Base-by-base conservation (phyloP, 1,139 yeast species). In the Geotrichum bryndzae region DNA sequence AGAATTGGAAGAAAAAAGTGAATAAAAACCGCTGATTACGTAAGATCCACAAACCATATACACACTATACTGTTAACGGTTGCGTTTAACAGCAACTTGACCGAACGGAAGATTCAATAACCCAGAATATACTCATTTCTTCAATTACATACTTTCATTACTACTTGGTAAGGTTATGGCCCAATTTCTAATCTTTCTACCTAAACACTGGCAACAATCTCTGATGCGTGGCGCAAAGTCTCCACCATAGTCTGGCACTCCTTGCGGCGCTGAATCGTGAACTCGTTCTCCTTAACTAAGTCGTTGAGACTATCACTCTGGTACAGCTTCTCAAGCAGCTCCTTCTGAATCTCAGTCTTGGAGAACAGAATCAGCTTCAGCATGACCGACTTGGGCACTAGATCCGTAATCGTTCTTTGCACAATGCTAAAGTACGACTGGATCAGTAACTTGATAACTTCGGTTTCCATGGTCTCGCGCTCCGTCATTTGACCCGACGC, bases 401-500 rank as follows among this genome's bases (percentile, higher is more conserved):
- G 77, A 75, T 94, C 99, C 8, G 96, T 87, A 68, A 94, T 87
- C 0, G 98, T 90, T 74, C 96, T 84, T 79, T 94, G 91, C 58
- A 92, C 97, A 74, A 94, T 94, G 70, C 84, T 84, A 78, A 86
- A 94, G 77, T 94, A 94, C 46, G 97, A 89, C 61, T 88, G 85
- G 70, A 94, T 92, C 72, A 94, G 82, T 68, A 94, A 83, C 78
- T 94, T 94, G 73, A 94, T 92, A 48, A 94, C 98, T 74, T 94
- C 99, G 0, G 98, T 95, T 76, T 94, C 99, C 83, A 90, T 87
- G 48, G 94, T 85, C 78, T 94, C 99, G 69, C 97, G 86, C 73
- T 94, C 98, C n/a, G 94, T 84, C 96, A 94, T 90, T 64, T 87
- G 86, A 54, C 99, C 99, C 22, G 96, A 86, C 6, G 99, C 99